A percentile compares a stretch with the other conserved stretches of the same genome.
Conservation (phyloP, 2,329 filamentous ascomycete genomes). For the Claviceps pazoutovae region DNA sequence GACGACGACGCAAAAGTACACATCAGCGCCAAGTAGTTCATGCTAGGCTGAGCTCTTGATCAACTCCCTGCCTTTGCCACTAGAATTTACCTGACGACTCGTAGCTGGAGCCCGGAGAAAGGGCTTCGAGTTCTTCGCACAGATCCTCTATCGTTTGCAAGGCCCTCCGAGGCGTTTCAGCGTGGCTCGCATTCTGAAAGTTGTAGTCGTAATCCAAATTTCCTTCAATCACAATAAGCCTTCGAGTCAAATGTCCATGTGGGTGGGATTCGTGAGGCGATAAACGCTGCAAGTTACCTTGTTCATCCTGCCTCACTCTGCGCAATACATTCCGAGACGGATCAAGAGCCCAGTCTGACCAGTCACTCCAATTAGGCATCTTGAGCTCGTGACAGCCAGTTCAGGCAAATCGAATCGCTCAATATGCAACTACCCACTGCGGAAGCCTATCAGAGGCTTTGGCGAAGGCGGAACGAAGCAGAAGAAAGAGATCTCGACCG, state of each 20-base stretch:
- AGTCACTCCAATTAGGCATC: slow-evolving; percentile 11
- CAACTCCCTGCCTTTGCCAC: neutral
- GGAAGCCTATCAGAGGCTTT: neutral
- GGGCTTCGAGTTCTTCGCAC: neutral
- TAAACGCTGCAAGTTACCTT: neutral
- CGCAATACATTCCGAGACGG: slow-evolving; percentile 9
- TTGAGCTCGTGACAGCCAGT: neutral
- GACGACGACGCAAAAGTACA: neutral
- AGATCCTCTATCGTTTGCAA: slow-evolving; percentile 1
- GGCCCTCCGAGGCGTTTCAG: slow-evolving; percentile 1
- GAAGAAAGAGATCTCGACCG: neutral
- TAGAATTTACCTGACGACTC: slow-evolving; percentile 1
- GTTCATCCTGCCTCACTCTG: slow-evolving; percentile 12
- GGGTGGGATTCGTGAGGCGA: neutral
- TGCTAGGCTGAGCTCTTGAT: neutral
- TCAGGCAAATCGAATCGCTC: neutral
- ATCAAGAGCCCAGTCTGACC: slow-evolving; percentile 16
- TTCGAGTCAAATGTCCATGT: neutral
- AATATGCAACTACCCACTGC: slow-evolving; percentile 5
- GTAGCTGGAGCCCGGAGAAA: slow-evolving; percentile 3
- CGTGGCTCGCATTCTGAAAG: neutral
- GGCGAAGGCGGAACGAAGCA: neutral
- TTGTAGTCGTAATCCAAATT: slow-evolving; percentile 2
- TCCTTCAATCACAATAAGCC: slow-evolving; percentile 1
- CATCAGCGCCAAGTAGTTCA: neutral